A percentile compares a stretch with the other conserved stretches of the same genome.
These are phyloP conservation scores for Trypanosoma cruzi DNA, from an alignment of 208 protist species.

Conservation along the genomic window DNA sequence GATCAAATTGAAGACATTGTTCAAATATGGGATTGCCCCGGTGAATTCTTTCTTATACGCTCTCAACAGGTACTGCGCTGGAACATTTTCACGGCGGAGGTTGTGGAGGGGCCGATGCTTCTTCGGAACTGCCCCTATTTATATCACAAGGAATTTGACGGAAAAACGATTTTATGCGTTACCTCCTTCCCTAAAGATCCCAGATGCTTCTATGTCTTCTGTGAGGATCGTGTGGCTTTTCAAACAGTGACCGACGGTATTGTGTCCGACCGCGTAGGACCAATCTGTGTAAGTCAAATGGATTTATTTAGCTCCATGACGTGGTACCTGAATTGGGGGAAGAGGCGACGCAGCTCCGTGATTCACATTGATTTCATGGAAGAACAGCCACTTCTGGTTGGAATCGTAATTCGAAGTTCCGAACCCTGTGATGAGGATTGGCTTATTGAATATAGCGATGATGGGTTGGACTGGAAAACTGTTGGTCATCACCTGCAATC, in stretches of 20 bases:
- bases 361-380: slow-evolving; percentile 37
- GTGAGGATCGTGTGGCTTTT: slow-evolving; percentile 25
- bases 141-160: slow-evolving; percentile 26
- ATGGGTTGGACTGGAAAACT: slow-evolving; percentile 32
- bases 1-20: slow-evolving; percentile 37
- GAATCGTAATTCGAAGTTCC: slow-evolving; percentile 26
- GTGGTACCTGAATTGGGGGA: slow-evolving; percentile 39
- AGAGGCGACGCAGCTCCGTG: slow-evolving; percentile 15
- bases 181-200: slow-evolving; percentile 32
- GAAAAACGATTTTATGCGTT: slow-evolving; percentile 28
- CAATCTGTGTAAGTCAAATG: slow-evolving; percentile 21
- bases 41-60: slow-evolving; percentile 37
- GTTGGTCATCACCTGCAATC: slow-evolving; percentile 33
- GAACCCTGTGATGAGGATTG: slow-evolving; percentile 30
- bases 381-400: slow-evolving; percentile 27
- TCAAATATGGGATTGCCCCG: slow-evolving; percentile 44
- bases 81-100: slow-evolving; percentile 10
- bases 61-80: slow-evolving; percentile 29
- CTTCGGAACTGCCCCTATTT: slow-evolving; percentile 26
- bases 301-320: slow-evolving; percentile 30
- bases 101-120: slow-evolving; percentile 25
- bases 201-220: slow-evolving; percentile 39
- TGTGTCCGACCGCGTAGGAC: not conserved
- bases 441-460: slow-evolving; percentile 48
- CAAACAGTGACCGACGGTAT: slow-evolving; percentile 5